Percentiles rank a stretch among this genome's conserved stretches.
phyloP scores from a whole-genome alignment of 2,329 filamentous ascomycete genomes.

The Pseudogymnoascus sp. region DNA sequence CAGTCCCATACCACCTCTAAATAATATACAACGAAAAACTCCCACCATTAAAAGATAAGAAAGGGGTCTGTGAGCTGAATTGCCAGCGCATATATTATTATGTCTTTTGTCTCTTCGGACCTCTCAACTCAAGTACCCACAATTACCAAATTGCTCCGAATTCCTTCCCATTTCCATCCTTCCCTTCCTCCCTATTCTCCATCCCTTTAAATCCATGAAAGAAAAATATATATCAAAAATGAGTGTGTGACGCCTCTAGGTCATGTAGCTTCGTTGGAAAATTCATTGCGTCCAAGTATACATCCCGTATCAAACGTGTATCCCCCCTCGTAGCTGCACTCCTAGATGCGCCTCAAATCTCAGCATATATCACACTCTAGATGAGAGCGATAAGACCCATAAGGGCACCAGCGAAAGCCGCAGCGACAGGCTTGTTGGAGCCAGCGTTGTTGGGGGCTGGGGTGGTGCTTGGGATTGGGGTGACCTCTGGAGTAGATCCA shows the following conservation, averaged over 20 bases:
- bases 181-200: neutral
- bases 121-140: neutral
- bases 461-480: constrained; percentile 9
- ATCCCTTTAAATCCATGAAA: neutral
- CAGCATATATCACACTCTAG: neutral
- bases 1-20: neutral
- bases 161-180: neutral
- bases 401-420: constrained; percentile 21
- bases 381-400: constrained; percentile 25
- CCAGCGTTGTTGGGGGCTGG: constrained; percentile 17
- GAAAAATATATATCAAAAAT: neutral
- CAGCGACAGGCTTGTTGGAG: constrained; percentile 22
- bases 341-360: neutral
- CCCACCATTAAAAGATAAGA: neutral
- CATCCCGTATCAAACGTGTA: neutral
- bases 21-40: neutral
- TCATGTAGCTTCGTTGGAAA: constrained; percentile 8
- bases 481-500: neutral
- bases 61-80: neutral
- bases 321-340: neutral
- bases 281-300: neutral
- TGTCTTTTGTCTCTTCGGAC: neutral
- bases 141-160: constrained; percentile 6
- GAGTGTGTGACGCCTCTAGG: constrained; percentile 3
- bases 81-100: constrained; percentile 3